A percentile compares a stretch with the other conserved stretches of the same genome.
Evolutionary conservation across 345 rosid genomes (phyloP).

Genomic region (Mallotus nudiflorus): DNA sequence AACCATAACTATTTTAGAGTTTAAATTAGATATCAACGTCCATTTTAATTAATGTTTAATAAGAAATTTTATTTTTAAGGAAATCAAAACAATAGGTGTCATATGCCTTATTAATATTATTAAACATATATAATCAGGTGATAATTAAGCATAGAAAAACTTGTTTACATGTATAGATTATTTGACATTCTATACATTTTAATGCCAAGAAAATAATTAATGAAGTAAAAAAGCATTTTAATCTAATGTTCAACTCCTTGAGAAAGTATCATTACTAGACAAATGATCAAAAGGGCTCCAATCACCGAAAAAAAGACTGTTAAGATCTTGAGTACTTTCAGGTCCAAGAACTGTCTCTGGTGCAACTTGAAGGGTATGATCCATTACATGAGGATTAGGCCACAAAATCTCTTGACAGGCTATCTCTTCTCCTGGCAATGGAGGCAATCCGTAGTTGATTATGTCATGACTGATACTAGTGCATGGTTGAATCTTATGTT

Average conservation of each 20-base stretch:
- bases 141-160: not conserved
- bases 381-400: conserved; percentile 23
- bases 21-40: too few species aligned
- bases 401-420: conserved; percentile 32
- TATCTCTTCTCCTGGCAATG: conserved; percentile 43
- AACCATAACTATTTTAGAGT: too few species aligned
- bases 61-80: too few species aligned
- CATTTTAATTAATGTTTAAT: too few species aligned
- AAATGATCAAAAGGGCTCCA: conserved; percentile 52
- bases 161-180: conserved; percentile 11
- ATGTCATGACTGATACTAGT: conserved; percentile 11
- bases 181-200: conserved; percentile 11
- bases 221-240: not conserved
- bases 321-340: conserved; percentile 35
- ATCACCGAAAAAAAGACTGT: conserved; percentile 29
- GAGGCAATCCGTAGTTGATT: conserved; percentile 36
- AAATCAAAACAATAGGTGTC: too few species aligned
- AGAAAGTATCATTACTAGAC: conserved; percentile 37
- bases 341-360: conserved; percentile 33
- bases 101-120: too few species aligned
- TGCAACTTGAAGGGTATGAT: conserved; percentile 23
- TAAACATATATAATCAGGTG: too few species aligned
- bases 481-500: conserved; percentile 13
- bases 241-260: conserved; percentile 24
- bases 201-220: not conserved